Evolutionary conservation across 768 basidiomycete species (phyloP), one percentile per base, ranked within the genome.

Genomic region (Paxillus involutus): DNA sequence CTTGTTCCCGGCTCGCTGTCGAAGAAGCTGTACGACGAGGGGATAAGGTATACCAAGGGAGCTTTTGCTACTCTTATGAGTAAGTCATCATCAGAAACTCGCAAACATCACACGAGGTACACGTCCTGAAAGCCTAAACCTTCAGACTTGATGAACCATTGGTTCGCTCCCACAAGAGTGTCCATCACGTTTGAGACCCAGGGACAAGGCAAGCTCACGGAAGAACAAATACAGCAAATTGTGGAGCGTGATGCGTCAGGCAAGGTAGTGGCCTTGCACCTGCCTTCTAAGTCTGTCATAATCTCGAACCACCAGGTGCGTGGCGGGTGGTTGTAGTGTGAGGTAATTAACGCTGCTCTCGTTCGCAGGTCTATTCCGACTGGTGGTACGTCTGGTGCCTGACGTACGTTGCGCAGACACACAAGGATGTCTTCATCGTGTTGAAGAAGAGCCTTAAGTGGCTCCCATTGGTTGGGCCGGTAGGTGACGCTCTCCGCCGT

Each of bases 251-350:
- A 91, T 62, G 62, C 64, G 24, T 65, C 71, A 2, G 91, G 92
- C 8, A 72, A 75, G 35, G 77, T 88, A 32, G 67, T 79, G 3
- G 78, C 76, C 8, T 72, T 98, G 49, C 80, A 84, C 52, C 70
- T 97, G 16, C 92, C 94, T 1, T 81, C 81, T 58, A 87, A 92
- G 67, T 81, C 86, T 33, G 86, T 98, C 24, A 72, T 94, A 57
- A 91, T 94, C 62, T 84, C 91, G 13, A 99, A 99, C 68, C 96
- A 99, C 68, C 96, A 95, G 77, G 92, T 93, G 55, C 44, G 76
- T 16, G 14, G 35, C 35, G 14, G 11, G 41, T 19, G 42, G 43
- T 37, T n/a, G 44, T 37, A 47, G 29, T 45, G 37, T 21, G 36
- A 17, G 3, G 45, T 24, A 47, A n/a, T 40, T 58, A 30, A 67